Percentiles rank a stretch among this genome's conserved stretches.
Evolutionary conservation across 139 green algal genomes (phyloP).

Genomic region (Closterium sp.): DNA sequence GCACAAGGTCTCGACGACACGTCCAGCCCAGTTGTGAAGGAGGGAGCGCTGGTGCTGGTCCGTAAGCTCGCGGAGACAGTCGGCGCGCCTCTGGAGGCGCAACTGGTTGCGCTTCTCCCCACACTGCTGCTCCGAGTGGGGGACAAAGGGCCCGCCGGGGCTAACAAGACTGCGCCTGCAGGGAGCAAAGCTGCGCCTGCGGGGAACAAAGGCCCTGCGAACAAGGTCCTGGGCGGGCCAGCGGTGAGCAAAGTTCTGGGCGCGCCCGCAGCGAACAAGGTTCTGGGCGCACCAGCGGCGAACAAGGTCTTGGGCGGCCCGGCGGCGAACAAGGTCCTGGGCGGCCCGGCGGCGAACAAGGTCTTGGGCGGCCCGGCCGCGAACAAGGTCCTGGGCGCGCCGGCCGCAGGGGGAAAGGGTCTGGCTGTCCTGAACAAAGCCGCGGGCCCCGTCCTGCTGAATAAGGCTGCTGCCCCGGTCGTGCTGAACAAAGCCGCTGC

Average conservation of each 20-base stretch:
- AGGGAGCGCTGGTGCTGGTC: constrained; percentile 13
- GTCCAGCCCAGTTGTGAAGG: background rate
- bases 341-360: no score
- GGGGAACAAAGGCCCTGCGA: background rate
- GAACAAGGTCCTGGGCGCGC: background rate
- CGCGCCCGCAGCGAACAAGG: background rate
- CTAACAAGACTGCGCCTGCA: background rate
- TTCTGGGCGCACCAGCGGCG: background rate
- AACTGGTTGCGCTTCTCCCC: constrained; percentile 22
- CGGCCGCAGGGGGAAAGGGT: no score
- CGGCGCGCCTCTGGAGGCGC: constrained; percentile 7
- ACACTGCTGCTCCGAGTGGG: constrained; percentile 1
- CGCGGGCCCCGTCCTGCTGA: background rate
- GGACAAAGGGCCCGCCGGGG: constrained; percentile 29
- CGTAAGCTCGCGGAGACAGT: background rate
- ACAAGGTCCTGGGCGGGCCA: no score
- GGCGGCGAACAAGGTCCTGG: no score
- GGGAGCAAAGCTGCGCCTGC: background rate
- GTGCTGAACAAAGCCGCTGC: background rate
- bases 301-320: background rate
- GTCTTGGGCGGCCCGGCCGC: no score
- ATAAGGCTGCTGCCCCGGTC: background rate
- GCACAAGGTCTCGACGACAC: background rate
- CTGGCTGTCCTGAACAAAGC: background rate
- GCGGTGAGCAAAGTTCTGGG: background rate